phyloP scores from a whole-genome alignment of 1,139 yeast species.

The Hemisphaericaspora xylofermentans region DNA sequence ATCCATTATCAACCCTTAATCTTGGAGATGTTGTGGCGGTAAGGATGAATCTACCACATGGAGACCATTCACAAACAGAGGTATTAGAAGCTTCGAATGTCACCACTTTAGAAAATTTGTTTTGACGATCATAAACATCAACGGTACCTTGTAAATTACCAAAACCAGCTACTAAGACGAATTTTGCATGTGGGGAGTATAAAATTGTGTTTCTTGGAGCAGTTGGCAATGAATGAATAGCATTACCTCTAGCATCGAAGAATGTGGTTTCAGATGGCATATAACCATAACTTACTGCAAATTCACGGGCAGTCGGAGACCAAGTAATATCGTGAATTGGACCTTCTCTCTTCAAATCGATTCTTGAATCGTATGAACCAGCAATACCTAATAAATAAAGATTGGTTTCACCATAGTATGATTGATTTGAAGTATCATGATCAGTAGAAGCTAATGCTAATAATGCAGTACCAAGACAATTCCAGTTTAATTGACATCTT shows the following conservation, averaged over 20 bases:
- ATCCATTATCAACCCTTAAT: constrained; percentile 93
- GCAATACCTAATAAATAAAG: constrained; percentile 88
- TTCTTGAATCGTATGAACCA: constrained; percentile 88
- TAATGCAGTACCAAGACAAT: constrained; percentile 88
- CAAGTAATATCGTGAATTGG: constrained; percentile 97
- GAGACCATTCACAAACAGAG: constrained; percentile 95
- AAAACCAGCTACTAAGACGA: constrained; percentile 91
- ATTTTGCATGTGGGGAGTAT: constrained; percentile 93
- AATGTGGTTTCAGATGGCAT: constrained; percentile 98
- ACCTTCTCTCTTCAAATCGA: constrained; percentile 85
- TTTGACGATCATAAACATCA: constrained; percentile 91
- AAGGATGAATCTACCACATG: constrained; percentile 91
- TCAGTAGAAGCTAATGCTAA: constrained; percentile 94
- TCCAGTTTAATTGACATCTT: constrained; percentile 90
- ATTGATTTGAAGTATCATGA: constrained; percentile 90
- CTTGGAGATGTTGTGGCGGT: constrained; percentile 98
- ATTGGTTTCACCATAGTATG: constrained; percentile 96
- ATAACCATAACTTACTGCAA: constrained; percentile 94
- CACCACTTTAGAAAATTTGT: constrained; percentile 75
- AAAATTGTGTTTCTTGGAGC: constrained; percentile 87
- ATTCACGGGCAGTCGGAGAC: constrained; percentile 96
- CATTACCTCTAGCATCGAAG: constrained; percentile 91
- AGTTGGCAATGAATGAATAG: constrained; percentile 78
- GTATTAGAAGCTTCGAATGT: constrained; percentile 92
- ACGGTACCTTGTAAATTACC: constrained; percentile 97